phyloP scores from a whole-genome alignment of 805 yeast genomes.

The Ogataea kodamae region DNA sequence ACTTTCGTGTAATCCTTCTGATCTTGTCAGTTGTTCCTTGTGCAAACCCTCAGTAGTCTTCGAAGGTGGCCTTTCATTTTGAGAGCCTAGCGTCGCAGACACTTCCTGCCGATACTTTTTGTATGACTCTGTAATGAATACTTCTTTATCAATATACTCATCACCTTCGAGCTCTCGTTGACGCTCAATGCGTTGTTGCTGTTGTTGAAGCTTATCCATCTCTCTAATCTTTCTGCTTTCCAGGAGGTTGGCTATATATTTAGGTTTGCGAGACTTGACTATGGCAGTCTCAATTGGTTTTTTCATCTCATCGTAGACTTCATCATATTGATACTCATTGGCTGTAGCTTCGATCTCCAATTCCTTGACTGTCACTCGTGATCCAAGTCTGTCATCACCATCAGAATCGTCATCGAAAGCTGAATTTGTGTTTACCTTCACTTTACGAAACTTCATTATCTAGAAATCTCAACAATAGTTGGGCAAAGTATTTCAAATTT shows the following conservation, averaged over 20 bases:
- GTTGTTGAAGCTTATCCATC: constrained; percentile 39
- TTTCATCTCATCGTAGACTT: constrained; percentile 43
- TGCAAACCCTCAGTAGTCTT: neutral
- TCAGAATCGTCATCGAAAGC: constrained; percentile 6
- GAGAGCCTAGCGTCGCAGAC: constrained; percentile 1
- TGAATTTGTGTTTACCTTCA: constrained; percentile 2
- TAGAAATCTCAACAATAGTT: too few species aligned
- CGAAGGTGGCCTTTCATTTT: too few species aligned
- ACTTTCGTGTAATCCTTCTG: neutral
- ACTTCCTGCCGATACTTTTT: constrained; percentile 33
- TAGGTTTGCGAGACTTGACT: constrained; percentile 21
- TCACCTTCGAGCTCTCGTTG: constrained; percentile 41
- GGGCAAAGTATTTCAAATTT: too few species aligned
- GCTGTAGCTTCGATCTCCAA: constrained; percentile 1
- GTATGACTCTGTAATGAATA: constrained; percentile 49
- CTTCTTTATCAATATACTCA: constrained; percentile 37
- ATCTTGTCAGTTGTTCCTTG: too few species aligned
- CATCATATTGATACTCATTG: constrained; percentile 41
- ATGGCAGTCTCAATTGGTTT: constrained; percentile 21
- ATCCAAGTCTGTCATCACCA: constrained; percentile 1
- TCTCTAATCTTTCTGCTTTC: constrained; percentile 45
- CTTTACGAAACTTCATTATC: constrained; percentile 8
- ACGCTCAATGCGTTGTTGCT: constrained; percentile 35
- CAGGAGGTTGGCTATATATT: constrained; percentile 40
- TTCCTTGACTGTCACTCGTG: neutral